phyloP scores from a whole-genome alignment of 179 eudicot genomes.

The Corrigiola litoralis region DNA sequence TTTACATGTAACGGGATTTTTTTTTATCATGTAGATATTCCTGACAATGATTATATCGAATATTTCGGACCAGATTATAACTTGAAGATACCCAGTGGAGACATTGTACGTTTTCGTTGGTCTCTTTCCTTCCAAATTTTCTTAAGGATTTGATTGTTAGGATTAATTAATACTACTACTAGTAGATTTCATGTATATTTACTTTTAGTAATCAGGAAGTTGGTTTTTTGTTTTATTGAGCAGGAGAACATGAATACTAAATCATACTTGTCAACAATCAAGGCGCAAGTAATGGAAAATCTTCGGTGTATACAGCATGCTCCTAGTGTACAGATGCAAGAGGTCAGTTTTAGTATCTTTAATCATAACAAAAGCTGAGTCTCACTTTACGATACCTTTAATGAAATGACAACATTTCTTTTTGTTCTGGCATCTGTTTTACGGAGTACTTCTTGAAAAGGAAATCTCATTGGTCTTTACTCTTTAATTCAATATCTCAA shows the following conservation, averaged over 20 bases:
- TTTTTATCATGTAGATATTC: constrained; percentile 80
- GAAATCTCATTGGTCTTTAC: background rate
- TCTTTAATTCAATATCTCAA: too few relatives aligned
- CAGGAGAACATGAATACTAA: constrained; percentile 94
- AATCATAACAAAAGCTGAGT: background rate
- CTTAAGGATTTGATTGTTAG: background rate
- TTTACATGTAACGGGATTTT: background rate
- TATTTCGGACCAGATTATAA: constrained; percentile 85
- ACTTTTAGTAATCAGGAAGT: background rate
- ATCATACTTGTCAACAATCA: constrained; percentile 73
- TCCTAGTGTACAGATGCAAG: constrained; percentile 97
- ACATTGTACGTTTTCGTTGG: constrained; percentile 43
- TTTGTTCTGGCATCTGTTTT: background rate
- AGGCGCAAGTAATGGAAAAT: constrained; percentile 91
- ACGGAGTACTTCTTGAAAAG: background rate
- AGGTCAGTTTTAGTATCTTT: constrained; percentile 44
- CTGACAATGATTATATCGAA: constrained; percentile 85
- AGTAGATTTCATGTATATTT: background rate
- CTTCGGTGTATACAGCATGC: constrained; percentile 94
- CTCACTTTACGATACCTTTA: background rate
- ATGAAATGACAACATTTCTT: background rate
- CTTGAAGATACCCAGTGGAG: constrained; percentile 71
- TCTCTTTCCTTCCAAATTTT: background rate
- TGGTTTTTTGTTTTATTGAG: constrained; percentile 20
- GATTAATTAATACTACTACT: background rate